Conservation (phyloP, 148 eudicot genomes). For the Dysphania ambrosioides region DNA sequence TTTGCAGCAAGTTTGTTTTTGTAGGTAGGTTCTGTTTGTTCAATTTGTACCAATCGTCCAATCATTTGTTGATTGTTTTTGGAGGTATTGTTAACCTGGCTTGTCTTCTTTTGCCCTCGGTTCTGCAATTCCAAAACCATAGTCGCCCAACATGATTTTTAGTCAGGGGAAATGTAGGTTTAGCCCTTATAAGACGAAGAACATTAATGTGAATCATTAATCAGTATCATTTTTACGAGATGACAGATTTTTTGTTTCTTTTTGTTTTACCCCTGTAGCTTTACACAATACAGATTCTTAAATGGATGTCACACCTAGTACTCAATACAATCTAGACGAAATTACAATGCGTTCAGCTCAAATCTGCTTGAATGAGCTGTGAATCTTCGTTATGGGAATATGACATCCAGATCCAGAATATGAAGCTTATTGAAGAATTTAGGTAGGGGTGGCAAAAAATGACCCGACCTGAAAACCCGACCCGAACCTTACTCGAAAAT, state of each 20-base stretch:
- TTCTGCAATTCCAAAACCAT: slow-evolving; percentile 12
- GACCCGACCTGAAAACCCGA: no score
- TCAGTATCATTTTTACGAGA: background rate
- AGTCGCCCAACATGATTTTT: background rate
- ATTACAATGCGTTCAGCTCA: no score
- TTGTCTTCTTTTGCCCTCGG: slow-evolving; percentile 6
- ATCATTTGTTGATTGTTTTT: slow-evolving; percentile 19
- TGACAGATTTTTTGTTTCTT: background rate
- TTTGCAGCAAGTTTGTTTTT: background rate
- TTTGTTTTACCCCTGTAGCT: background rate
- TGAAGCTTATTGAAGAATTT: no score
- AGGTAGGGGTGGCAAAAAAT: no score
- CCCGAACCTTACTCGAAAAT: no score
- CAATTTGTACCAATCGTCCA: slow-evolving; percentile 18
- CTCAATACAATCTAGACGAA: background rate
- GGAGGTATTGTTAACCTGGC: slow-evolving; percentile 4
- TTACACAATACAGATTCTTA: background rate
- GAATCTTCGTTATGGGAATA: no score
- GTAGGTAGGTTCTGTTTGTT: slow-evolving; percentile 25
- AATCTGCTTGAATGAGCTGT: no score
- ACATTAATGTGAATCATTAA: background rate
- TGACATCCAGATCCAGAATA: no score
- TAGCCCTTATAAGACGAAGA: background rate
- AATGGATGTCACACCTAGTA: background rate
- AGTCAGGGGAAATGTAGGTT: background rate